These are phyloP conservation scores for Kodamaea kaohsiungensis DNA, from an alignment of 805 yeast species.

Conservation along the genomic window DNA sequence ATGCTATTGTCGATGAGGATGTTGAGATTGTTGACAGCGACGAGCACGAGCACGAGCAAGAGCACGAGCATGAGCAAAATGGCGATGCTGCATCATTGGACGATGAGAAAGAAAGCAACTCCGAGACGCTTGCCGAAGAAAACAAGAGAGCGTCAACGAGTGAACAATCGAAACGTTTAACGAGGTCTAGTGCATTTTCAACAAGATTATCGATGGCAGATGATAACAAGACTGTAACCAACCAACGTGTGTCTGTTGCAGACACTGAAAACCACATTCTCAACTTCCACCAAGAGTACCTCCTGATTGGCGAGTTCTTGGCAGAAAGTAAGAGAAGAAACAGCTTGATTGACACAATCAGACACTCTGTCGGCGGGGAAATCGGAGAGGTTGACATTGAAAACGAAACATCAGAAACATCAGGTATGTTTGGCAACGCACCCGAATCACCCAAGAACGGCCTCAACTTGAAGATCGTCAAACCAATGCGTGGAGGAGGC, in stretches of 20 bases:
- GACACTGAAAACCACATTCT: slow-evolving; percentile 13
- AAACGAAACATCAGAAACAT: slow-evolving; percentile 17
- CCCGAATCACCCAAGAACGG: slow-evolving; percentile 43
- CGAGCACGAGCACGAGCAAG: too few relatives aligned
- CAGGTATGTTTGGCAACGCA: slow-evolving; percentile 18
- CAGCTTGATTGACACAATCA: slow-evolving; percentile 11
- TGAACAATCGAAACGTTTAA: slow-evolving; percentile 8
- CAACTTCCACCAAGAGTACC: slow-evolving; percentile 17
- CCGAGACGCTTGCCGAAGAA: slow-evolving; percentile 10
- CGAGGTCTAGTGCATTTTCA: slow-evolving; percentile 6
- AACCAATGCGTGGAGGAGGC: slow-evolving; percentile 60
- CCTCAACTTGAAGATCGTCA: slow-evolving; percentile 58
- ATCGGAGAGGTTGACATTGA: slow-evolving; percentile 12
- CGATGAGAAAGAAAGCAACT: slow-evolving; percentile 10
- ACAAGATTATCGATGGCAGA: slow-evolving; percentile 2
- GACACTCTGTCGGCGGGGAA: slow-evolving; percentile 9
- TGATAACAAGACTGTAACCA: slow-evolving; percentile 5
- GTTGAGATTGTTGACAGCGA: too few relatives aligned
- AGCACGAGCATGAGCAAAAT: too few relatives aligned
- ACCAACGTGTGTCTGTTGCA: slow-evolving; percentile 7
- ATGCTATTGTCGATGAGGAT: neutral
- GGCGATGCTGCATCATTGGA: neutral
- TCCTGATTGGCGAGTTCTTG: slow-evolving; percentile 17
- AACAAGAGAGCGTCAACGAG: slow-evolving; percentile 8
- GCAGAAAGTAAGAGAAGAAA: slow-evolving; percentile 15